Conservation (phyloP, 2,329 filamentous ascomycete species). For the Colletotrichum neosansevieriae region DNA sequence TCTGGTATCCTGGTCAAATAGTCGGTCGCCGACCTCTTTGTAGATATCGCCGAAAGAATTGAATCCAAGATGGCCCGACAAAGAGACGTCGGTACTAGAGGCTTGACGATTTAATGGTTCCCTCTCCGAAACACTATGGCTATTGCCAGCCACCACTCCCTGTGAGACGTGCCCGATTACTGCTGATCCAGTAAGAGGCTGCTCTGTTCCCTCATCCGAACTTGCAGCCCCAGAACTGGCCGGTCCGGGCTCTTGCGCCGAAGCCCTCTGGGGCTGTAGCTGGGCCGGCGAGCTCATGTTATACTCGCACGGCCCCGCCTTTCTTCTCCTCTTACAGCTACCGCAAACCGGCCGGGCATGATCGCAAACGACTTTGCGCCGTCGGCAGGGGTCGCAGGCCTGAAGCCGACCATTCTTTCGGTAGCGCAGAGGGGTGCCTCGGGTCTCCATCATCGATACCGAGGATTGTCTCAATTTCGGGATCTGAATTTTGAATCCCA, state of each 20-base stretch:
- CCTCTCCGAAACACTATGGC: not conserved
- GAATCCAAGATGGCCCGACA: constrained; percentile 56
- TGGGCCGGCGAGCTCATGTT: constrained; percentile 15
- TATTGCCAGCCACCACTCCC: not conserved
- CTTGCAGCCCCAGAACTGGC: not conserved
- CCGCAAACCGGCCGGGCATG: constrained; percentile 54
- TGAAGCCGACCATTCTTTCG: constrained; percentile 37
- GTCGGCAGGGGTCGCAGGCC: constrained; percentile 53
- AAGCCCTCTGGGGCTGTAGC: not conserved
- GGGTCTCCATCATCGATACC: constrained; percentile 5
- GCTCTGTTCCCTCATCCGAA: not conserved
- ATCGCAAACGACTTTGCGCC: constrained; percentile 58
- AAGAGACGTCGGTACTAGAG: not conserved
- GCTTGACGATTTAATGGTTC: not conserved
- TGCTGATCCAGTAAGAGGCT: constrained; percentile 10
- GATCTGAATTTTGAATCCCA: not conserved
- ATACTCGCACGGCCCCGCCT: constrained; percentile 52
- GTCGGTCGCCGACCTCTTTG: constrained; percentile 55
- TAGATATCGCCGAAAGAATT: constrained; percentile 58
- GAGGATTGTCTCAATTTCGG: not conserved
- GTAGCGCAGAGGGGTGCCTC: constrained; percentile 22
- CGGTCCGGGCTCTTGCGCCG: not conserved
- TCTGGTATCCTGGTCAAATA: constrained; percentile 42
- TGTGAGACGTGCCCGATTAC: not conserved
- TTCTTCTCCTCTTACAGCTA: constrained; percentile 52